Evolutionary conservation across 441 rosid genomes (phyloP).

Genomic region (Hura crepitans): DNA sequence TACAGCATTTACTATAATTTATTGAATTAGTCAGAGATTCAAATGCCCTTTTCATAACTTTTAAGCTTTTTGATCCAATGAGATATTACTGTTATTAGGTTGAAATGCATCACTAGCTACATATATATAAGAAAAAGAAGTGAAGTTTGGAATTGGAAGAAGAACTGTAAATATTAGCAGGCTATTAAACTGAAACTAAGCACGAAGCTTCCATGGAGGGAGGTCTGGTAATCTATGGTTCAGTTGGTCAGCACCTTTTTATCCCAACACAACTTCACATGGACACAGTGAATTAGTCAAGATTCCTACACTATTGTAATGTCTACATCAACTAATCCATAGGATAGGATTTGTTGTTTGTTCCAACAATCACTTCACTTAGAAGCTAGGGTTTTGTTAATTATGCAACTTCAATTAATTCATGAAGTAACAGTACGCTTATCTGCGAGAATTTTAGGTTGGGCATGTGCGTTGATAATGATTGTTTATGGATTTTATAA

Average conservation of each 20-base stretch:
- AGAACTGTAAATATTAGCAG: too few relatives aligned
- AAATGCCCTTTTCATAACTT: too few relatives aligned
- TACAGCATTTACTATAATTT: too few relatives aligned
- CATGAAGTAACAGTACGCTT: conserved; percentile 1
- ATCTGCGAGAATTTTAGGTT: conserved; percentile 21
- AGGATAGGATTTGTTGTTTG: conserved; percentile 13
- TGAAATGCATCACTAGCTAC: too few relatives aligned
- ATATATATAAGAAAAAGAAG: too few relatives aligned
- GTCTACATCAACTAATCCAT: conserved; percentile 21
- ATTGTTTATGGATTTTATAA: background rate
- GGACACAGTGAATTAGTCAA: background rate
- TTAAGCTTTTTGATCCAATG: too few relatives aligned
- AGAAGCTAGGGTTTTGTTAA: background rate
- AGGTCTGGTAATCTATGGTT: background rate
- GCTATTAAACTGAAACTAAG: too few relatives aligned
- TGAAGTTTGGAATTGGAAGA: too few relatives aligned
- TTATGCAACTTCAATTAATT: conserved; percentile 19
- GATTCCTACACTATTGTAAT: conserved; percentile 26
- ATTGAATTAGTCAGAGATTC: too few relatives aligned
- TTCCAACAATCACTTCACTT: conserved; percentile 1
- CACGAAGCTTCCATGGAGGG: too few relatives aligned
- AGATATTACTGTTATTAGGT: too few relatives aligned
- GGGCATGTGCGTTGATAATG: conserved; percentile 13
- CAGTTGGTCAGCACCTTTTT: background rate
- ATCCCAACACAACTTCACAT: conserved; percentile 14